These are phyloP conservation scores for Psidium friedrichsthalianum DNA, from an alignment of 345 rosid genomes.

Conservation along the genomic window DNA sequence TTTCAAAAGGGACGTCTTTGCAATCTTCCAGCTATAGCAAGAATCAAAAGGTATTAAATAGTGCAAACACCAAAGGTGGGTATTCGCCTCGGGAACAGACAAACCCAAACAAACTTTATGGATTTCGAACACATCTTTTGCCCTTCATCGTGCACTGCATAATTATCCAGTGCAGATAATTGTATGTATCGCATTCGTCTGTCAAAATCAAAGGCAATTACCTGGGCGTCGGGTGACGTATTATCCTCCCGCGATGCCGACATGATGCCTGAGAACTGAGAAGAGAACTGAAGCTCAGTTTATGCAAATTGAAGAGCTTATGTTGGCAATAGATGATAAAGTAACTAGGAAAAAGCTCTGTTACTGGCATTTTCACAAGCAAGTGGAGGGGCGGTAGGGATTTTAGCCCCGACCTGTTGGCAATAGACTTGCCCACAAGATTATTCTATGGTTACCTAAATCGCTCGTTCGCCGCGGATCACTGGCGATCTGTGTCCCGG, in stretches of 20 bases:
- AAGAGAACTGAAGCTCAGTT: background rate
- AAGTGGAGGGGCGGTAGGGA: background rate
- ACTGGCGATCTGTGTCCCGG: background rate
- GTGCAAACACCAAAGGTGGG: background rate
- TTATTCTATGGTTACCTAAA: background rate
- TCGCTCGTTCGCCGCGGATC: background rate
- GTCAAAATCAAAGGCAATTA: slow-evolving; percentile 1
- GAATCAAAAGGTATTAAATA: background rate
- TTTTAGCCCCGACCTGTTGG: background rate
- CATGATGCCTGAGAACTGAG: slow-evolving; percentile 16
- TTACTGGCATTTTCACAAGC: background rate
- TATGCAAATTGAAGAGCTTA: background rate
- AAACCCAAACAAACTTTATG: background rate
- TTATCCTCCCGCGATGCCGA: slow-evolving; percentile 41
- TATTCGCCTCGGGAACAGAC: background rate
- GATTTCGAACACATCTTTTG: background rate
- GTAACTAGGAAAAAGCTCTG: background rate
- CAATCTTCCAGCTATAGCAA: background rate
- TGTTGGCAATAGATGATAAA: background rate
- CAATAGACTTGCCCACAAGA: background rate
- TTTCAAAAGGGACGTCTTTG: background rate
- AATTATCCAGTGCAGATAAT: background rate
- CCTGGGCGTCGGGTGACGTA: slow-evolving; percentile 41
- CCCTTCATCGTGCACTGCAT: background rate
- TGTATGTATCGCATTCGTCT: background rate